These are phyloP conservation scores for Telfairia occidentalis DNA, from an alignment of 331 rosid species.

Conservation along the genomic window DNA sequence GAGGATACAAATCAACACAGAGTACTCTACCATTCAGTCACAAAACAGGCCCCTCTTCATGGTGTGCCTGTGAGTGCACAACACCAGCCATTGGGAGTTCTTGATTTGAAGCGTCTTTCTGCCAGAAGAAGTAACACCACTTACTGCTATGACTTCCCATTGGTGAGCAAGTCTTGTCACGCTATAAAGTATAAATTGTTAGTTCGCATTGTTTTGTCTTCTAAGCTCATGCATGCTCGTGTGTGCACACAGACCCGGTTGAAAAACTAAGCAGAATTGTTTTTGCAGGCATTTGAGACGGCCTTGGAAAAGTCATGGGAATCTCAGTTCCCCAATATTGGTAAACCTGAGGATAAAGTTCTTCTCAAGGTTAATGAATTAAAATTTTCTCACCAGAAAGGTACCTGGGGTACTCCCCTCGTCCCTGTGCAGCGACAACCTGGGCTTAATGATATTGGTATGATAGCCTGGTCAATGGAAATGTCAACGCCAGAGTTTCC, in stretches of 20 bases:
- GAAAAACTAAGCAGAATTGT: slow-evolving; percentile 22
- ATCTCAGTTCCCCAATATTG: slow-evolving; percentile 36
- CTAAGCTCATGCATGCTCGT: not conserved
- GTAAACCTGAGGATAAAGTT: slow-evolving; percentile 36
- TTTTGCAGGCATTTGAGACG: slow-evolving; percentile 75
- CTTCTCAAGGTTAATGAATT: slow-evolving; percentile 71
- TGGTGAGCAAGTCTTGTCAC: slow-evolving; percentile 41
- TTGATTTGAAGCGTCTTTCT: slow-evolving; percentile 72
- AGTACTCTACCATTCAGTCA: slow-evolving; percentile 64
- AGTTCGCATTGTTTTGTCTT: not conserved
- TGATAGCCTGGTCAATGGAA: slow-evolving; percentile 94
- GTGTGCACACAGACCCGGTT: not conserved
- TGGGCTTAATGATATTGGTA: slow-evolving; percentile 87
- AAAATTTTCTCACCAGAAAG: slow-evolving; percentile 60
- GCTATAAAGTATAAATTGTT: not conserved
- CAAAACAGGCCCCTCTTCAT: slow-evolving; percentile 54
- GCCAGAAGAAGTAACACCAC: slow-evolving; percentile 94
- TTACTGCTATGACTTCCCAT: slow-evolving; percentile 94
- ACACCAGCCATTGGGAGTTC: slow-evolving; percentile 73
- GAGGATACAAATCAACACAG: slow-evolving; percentile 52
- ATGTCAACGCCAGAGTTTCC: slow-evolving; percentile 91
- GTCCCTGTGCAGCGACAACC: slow-evolving; percentile 53
- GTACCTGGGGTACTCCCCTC: slow-evolving; percentile 84
- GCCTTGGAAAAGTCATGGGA: slow-evolving; percentile 88
- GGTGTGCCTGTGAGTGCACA: slow-evolving; percentile 62